phyloP scores from a whole-genome alignment of 176 grass and related monocot species.

The Triticum monococcum region DNA sequence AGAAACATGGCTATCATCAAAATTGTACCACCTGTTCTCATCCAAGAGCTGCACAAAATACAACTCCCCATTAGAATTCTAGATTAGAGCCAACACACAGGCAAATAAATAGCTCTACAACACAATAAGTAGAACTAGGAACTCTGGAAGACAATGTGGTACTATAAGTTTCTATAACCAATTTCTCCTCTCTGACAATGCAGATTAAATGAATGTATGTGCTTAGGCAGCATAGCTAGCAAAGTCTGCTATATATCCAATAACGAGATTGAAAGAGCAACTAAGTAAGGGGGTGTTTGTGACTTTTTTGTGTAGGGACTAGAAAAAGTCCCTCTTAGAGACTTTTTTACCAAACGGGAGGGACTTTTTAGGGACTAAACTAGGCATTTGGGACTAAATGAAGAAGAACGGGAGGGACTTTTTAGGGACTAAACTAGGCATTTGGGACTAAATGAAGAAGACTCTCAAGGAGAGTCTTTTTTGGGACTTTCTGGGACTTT shows the following conservation, averaged over 20 bases:
- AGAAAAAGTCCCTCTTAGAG: too few relatives aligned
- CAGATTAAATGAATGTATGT: background rate
- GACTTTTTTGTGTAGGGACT: too few relatives aligned
- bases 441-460: too few relatives aligned
- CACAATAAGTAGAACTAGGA: background rate
- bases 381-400: too few relatives aligned
- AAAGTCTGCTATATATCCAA: background rate
- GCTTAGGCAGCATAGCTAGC: background rate
- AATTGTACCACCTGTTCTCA: slow-evolving; percentile 95
- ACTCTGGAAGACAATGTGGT: slow-evolving; percentile 7
- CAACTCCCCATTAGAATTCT: slow-evolving; percentile 26
- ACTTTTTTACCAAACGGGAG: too few relatives aligned
- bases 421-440: too few relatives aligned
- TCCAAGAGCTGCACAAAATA: slow-evolving; percentile 74
- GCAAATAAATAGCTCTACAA: background rate
- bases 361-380: too few relatives aligned
- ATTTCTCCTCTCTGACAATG: slow-evolving; percentile 9
- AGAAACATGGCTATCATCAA: slow-evolving; percentile 93
- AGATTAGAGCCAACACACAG: background rate
- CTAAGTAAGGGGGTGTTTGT: background rate
- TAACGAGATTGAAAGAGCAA: background rate
- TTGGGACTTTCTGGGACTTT: too few relatives aligned
- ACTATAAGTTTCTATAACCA: background rate
- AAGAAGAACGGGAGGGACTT: too few relatives aligned
- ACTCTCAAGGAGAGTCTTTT: too few relatives aligned